phyloP scores from a whole-genome alignment of 176 grass and related monocot species.

The Chrysopogon serrulatus region DNA sequence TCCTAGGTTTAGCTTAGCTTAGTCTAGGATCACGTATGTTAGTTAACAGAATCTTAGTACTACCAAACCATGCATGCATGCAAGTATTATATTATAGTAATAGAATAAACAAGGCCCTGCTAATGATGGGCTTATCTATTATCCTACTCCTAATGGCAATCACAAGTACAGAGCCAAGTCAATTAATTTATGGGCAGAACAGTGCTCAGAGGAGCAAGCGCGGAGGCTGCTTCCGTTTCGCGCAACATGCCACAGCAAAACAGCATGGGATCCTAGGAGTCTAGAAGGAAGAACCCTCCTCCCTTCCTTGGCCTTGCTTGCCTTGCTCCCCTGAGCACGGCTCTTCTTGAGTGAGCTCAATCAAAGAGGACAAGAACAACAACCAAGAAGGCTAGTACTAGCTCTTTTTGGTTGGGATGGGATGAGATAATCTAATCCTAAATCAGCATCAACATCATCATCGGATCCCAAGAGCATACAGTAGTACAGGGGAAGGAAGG shows the following conservation, averaged over 20 bases:
- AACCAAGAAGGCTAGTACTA: constrained; percentile 19
- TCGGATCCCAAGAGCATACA: constrained; percentile 46
- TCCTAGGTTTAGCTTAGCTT: background rate
- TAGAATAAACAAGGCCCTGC: background rate
- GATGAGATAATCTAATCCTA: constrained; percentile 56
- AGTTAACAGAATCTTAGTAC: background rate
- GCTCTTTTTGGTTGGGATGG: constrained; percentile 28
- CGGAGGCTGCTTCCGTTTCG: constrained; percentile 30
- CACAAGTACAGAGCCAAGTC: constrained; percentile 32
- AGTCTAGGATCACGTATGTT: background rate
- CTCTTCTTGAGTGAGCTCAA: constrained; percentile 15
- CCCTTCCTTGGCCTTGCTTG: background rate
- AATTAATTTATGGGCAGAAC: constrained; percentile 22
- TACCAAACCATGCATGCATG: constrained; percentile 4
- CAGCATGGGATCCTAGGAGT: constrained; percentile 37
- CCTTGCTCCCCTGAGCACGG: constrained; percentile 1
- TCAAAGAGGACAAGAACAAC: constrained; percentile 21
- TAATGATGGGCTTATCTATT: constrained; percentile 36
- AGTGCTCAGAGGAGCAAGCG: background rate
- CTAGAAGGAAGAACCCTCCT: constrained; percentile 13
- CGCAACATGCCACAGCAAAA: constrained; percentile 21
- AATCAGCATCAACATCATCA: constrained; percentile 20
- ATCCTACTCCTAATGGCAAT: constrained; percentile 24
- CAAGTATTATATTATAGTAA: background rate
- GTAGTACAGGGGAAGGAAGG: background rate